Evolutionary conservation across 805 yeast genomes (phyloP), one percentile per base, ranked within the genome.

Genomic region (Tetrapisispora fleetii): DNA sequence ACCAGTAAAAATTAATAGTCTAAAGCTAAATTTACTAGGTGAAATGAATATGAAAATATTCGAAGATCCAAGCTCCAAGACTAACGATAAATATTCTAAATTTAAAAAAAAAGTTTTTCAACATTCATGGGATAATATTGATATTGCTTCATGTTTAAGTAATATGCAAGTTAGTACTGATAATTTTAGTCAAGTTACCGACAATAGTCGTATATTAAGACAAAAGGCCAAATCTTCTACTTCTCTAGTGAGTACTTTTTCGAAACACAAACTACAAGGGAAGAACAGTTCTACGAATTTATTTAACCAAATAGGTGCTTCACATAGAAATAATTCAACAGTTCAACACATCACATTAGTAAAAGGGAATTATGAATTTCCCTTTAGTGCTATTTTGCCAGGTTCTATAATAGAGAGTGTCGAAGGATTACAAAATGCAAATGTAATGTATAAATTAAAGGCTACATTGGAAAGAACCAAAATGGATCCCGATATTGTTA

Each of bases 361-460:
- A 1, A 79, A 76, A 51, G 98, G 98, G 0, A 85, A 85, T 64
- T 89, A 91, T 61, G 95, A 85, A 59, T 79, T 93, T 58, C 97
- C 98, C 0, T 93, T 93, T 62, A 83, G 83, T 52, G 77, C 91
- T 0, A 74, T 89, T 22, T 61, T 91, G 21, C 96, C 96, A 0
- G 98, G 98, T 1, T 73, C 80, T 37, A 73, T 85, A 42, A 81
- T 87, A 1, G 99, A 93, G 64, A 82, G 95, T 27, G 82, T 93
- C 8, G 96, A 90, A 62, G 96, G 97, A 11, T 71, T 89, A 46
- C 88, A 87, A 2, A 84, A 91, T 46, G 87, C 87, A 27, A 77
- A 85, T 14, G 71, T 85, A 2, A 72, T 79, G 9, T 88, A 88
- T 68, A 78, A 80, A 56, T 62, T 91, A 47, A 85, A 83, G 54